phyloP scores from a whole-genome alignment of 305 asterid genomes.

The Solanum aculeatissimum region DNA sequence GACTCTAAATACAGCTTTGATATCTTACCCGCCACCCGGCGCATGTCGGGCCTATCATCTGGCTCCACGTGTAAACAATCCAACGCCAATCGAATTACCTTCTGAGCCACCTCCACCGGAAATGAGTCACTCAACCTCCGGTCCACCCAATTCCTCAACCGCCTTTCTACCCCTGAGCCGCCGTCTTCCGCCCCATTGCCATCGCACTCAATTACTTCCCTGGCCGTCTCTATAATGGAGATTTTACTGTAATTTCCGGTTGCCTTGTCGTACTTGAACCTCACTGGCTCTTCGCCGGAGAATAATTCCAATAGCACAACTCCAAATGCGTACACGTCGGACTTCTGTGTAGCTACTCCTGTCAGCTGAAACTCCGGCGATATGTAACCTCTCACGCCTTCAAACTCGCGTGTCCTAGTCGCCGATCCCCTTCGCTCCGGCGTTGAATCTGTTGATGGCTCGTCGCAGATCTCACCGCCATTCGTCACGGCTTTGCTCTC shows the following conservation, averaged over 20 bases:
- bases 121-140: slow-evolving; percentile 73
- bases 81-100: slow-evolving; percentile 46
- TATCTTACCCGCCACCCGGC: slow-evolving; percentile 82
- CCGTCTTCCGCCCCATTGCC: slow-evolving; percentile 15
- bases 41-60: slow-evolving; percentile 71
- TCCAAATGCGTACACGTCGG: slow-evolving; percentile 90
- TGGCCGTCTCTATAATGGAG: slow-evolving; percentile 49
- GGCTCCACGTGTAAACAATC: slow-evolving; percentile 77
- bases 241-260: slow-evolving; percentile 28
- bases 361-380: slow-evolving; percentile 73
- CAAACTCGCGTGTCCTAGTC: slow-evolving; percentile 27
- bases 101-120: slow-evolving; percentile 79
- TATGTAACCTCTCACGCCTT: slow-evolving; percentile 86
- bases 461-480: slow-evolving; percentile 13
- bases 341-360: slow-evolving; percentile 73
- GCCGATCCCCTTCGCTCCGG: slow-evolving; percentile 15
- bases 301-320: slow-evolving; percentile 75
- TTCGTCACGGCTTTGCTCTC: neutral
- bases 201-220: slow-evolving; percentile 31
- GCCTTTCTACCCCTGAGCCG: slow-evolving; percentile 33
- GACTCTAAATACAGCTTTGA: slow-evolving; percentile 74
- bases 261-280: slow-evolving; percentile 37
- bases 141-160: slow-evolving; percentile 83
- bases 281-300: slow-evolving; percentile 77
- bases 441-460: neutral